Conservation (phyloP, 2,329 filamentous ascomycete genomes). For the Bipolaris gigantea region DNA sequence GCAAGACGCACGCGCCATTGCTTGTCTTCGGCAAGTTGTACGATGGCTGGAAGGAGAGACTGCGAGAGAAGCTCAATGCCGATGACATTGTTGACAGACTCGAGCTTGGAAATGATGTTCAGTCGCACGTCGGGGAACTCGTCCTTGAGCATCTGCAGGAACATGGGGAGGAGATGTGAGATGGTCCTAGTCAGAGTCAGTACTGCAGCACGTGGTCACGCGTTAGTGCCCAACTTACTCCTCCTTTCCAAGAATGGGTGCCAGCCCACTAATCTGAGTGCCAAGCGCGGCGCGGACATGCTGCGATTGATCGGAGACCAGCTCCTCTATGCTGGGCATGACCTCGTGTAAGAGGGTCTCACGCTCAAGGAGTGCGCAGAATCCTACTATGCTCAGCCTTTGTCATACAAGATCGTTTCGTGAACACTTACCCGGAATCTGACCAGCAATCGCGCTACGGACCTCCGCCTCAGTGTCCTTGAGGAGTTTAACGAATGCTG, state of each 20-base stretch:
- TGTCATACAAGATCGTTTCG: constrained; percentile 6
- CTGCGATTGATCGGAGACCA: constrained; percentile 94
- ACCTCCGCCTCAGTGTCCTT: constrained; percentile 99
- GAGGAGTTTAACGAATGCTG: constrained; percentile 93
- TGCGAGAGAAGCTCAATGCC: constrained; percentile 96
- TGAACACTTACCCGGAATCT: constrained; percentile 72
- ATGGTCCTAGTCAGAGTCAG: constrained; percentile 68
- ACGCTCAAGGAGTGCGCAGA: constrained; percentile 86
- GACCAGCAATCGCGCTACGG: constrained; percentile 91
- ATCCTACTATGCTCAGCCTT: constrained; percentile 60
- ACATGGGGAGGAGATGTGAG: constrained; percentile 95
- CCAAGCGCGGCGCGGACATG: constrained; percentile 94
- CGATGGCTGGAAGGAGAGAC: constrained; percentile 93
- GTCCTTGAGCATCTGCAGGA: constrained; percentile 98
- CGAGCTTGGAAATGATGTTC: constrained; percentile 99
- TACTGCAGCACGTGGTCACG: constrained; percentile 28
- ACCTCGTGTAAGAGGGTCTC: constrained; percentile 90
- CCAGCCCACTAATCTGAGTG: constrained; percentile 94
- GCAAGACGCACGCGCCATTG: constrained; percentile 97
- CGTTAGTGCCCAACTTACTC: constrained; percentile 64
- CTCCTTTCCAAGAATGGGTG: constrained; percentile 95
- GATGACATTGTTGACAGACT: constrained; percentile 97
- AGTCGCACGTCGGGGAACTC: constrained; percentile 97
- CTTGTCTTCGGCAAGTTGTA: constrained; percentile 97
- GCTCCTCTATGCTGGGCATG: constrained; percentile 93